Conservation (phyloP, 768 basidiomycete species). For the Serendipita sp. region DNA sequence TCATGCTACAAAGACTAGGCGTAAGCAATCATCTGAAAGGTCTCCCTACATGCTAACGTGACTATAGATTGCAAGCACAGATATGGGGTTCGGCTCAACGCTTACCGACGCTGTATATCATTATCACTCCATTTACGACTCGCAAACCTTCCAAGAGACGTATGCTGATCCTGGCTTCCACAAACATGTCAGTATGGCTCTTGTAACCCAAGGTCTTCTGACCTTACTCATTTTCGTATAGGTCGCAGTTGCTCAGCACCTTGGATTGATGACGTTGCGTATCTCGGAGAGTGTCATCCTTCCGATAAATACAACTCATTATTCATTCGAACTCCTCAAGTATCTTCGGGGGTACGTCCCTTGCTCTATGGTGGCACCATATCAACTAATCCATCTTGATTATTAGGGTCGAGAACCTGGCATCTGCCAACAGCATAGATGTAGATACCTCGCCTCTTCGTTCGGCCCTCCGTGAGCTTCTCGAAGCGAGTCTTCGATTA, state of each 20-base stretch:
- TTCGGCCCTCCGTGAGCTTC: slow-evolving; percentile 19
- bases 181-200: slow-evolving; percentile 38
- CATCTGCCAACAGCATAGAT: slow-evolving; percentile 13
- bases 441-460: slow-evolving; percentile 19
- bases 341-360: slow-evolving; percentile 38
- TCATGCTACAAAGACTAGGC: slow-evolving; percentile 72
- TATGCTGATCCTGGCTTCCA: slow-evolving; percentile 67
- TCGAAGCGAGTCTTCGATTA: slow-evolving; percentile 21
- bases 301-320: slow-evolving; percentile 56
- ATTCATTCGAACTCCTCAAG: slow-evolving; percentile 36
- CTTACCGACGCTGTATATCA: slow-evolving; percentile 51
- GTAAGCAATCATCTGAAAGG: slow-evolving; percentile 26
- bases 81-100: slow-evolving; percentile 25
- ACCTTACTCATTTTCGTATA: slow-evolving; percentile 16
- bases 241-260: slow-evolving; percentile 51
- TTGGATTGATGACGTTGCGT: slow-evolving; percentile 43
- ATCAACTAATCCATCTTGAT: neutral
- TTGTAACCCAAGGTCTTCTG: neutral
- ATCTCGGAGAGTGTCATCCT: slow-evolving; percentile 38
- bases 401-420: slow-evolving; percentile 36
- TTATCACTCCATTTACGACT: slow-evolving; percentile 62
- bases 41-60: slow-evolving; percentile 19
- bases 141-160: slow-evolving; percentile 51
- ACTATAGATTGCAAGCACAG: slow-evolving; percentile 17
- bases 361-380: neutral